These are phyloP conservation scores for Ilyonectria destructans DNA, from an alignment of 2,329 filamentous ascomycete genomes.

Conservation along the genomic window DNA sequence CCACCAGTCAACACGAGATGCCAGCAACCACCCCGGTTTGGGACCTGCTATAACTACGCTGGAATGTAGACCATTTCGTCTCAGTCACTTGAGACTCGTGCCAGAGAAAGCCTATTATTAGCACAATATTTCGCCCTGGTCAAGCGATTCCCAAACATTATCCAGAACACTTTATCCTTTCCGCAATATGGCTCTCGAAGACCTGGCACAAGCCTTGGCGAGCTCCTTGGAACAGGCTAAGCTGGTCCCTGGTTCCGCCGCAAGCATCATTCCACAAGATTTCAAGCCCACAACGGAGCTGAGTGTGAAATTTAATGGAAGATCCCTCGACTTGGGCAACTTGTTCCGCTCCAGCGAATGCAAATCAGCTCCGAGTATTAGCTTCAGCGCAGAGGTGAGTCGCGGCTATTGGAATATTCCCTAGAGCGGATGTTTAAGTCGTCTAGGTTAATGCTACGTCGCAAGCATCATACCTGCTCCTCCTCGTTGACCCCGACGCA, in stretches of 20 bases:
- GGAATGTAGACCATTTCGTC: not conserved
- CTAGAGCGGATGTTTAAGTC: not conserved
- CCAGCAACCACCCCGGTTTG: not conserved
- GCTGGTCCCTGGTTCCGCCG: conserved; percentile 60
- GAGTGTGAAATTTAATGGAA: conserved; percentile 55
- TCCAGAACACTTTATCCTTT: not conserved
- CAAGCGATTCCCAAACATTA: not conserved
- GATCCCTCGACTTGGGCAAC: conserved; percentile 55
- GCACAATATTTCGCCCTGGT: not conserved
- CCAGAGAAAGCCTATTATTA: not conserved
- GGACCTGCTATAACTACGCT: conserved; percentile 4
- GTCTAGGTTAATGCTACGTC: conserved; percentile 44
- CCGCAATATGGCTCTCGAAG: conserved; percentile 39
- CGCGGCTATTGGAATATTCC: too few relatives aligned
- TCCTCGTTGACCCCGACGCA: conserved; percentile 70
- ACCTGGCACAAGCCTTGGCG: conserved; percentile 41
- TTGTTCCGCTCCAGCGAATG: conserved; percentile 59
- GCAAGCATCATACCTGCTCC: conserved; percentile 60
- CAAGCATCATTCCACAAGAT: conserved; percentile 56
- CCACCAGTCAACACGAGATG: conserved; percentile 2
- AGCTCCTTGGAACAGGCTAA: conserved; percentile 56
- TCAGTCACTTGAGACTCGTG: not conserved
- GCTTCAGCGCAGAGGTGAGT: conserved; percentile 54
- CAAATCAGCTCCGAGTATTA: conserved; percentile 56
- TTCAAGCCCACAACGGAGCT: conserved; percentile 63